Percentiles rank a stretch among this genome's conserved stretches.
phyloP scores from a whole-genome alignment of 345 rosid species.

The Citrus sp. region DNA sequence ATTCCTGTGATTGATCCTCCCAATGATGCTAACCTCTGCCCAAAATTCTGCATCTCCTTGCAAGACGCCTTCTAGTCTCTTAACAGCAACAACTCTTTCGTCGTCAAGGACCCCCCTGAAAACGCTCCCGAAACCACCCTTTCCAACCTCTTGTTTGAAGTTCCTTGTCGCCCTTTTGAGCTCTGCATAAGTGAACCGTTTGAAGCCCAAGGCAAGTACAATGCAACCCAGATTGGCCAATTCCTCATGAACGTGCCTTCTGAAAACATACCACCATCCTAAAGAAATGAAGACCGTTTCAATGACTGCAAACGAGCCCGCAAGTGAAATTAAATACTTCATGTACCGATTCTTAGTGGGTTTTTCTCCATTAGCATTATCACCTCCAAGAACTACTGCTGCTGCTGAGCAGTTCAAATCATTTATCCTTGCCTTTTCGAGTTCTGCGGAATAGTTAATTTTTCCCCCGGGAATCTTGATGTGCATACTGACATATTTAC shows the following conservation, averaged over 20 bases:
- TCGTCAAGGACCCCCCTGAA: slow-evolving; percentile 19
- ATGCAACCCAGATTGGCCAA: slow-evolving; percentile 11
- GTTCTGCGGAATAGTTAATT: neutral
- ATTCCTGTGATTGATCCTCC: slow-evolving; percentile 30
- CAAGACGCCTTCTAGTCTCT: slow-evolving; percentile 22
- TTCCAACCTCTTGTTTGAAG: slow-evolving; percentile 23
- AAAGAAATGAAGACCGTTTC: slow-evolving; percentile 5
- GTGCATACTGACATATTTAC: slow-evolving; percentile 4
- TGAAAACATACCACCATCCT: slow-evolving; percentile 17
- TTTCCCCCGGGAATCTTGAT: slow-evolving; percentile 17
- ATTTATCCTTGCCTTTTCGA: neutral
- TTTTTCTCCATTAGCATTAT: neutral
- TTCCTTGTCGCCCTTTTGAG: slow-evolving; percentile 21
- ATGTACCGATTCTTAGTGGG: slow-evolving; percentile 8
- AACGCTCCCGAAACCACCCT: slow-evolving; percentile 32
- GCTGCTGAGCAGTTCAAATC: slow-evolving; percentile 10
- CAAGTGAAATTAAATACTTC: slow-evolving; percentile 13
- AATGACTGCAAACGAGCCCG: slow-evolving; percentile 3
- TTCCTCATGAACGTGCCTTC: slow-evolving; percentile 12
- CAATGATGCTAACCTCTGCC: slow-evolving; percentile 34
- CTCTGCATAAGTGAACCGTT: slow-evolving; percentile 20
- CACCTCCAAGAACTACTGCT: neutral
- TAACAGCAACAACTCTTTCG: slow-evolving; percentile 24
- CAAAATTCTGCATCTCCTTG: slow-evolving; percentile 30
- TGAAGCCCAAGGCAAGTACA: slow-evolving; percentile 21